Evolutionary conservation across 1,139 yeast genomes (phyloP), one percentile per base, ranked within the genome.

Genomic region (Nakaseomyces glabratus): DNA sequence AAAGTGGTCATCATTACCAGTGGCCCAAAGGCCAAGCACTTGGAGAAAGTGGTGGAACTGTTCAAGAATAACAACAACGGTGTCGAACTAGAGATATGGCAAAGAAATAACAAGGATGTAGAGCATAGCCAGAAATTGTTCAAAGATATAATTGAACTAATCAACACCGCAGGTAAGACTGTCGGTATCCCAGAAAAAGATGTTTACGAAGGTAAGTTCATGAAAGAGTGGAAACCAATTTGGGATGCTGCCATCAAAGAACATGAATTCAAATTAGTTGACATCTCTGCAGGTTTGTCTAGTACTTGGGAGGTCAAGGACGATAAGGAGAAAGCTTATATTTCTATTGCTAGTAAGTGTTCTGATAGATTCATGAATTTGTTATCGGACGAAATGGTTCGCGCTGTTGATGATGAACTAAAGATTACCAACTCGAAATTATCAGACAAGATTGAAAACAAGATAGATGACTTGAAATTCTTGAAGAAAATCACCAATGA

Each of bases 321-420:
- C 54, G 76, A 73, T 23, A 82, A 75, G 17, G 97, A 90, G 58
- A 70, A 80, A 42, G 66, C 69, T 30, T 67, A 72, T 37, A 64
- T 84, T 15, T 69, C 74, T 42, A 65, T 73, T 33, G 96, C 97
- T 1, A 66, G 95, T 14, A 79, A 76, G 55, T 73, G 93, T 3
- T 78, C 93, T 7, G 74, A 76, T 21, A 82, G 79, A 25, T 72
- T 88, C 68, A 81, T 88, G 84, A 80, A 79, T 48, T 71, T 70
- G 36, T 80, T 90, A 60, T 79, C 88, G 25, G 88, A 86, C 52
- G 93, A 86, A 52, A 82, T 90, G 88, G 81, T 85, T 55, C 71
- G 72, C 36, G 72, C 82, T 37, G 82, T 90, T 23, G 97, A 90
- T 58, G 94, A 85, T 49, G 97, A 86, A 46, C 64, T 71, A 46